Evolutionary conservation across 2,329 filamentous ascomycete genomes (phyloP).

Genomic region (Rugonectria rugulosa): DNA sequence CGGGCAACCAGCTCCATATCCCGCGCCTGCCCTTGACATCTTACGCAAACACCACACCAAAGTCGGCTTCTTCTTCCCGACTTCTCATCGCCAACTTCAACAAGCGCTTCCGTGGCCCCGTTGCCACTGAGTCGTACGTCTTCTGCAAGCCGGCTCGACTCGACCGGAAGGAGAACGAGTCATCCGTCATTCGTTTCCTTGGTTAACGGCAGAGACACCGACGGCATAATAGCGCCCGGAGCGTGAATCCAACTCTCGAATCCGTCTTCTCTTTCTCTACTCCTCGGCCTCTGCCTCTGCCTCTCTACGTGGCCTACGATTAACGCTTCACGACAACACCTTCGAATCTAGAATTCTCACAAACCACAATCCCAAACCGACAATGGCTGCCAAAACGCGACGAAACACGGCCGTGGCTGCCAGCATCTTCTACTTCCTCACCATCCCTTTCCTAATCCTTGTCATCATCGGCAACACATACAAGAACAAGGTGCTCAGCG

Average conservation of each 20-base stretch:
- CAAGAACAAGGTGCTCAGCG: conserved; percentile 65
- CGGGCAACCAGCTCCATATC: too few species aligned
- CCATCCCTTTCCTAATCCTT: conserved; percentile 81
- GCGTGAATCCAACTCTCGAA: neutral
- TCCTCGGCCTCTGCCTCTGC: neutral
- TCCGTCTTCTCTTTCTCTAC: neutral
- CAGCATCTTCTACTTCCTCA: conserved; percentile 74
- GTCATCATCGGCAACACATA: conserved; percentile 79
- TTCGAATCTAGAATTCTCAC: neutral
- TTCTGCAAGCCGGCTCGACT: too few species aligned
- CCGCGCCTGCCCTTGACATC: neutral
- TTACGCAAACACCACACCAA: conserved; percentile 2
- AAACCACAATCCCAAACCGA: neutral
- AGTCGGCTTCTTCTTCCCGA: conserved; percentile 2
- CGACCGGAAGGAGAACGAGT: neutral
- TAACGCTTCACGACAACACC: neutral
- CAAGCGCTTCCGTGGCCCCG: neutral
- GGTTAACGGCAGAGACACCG: neutral
- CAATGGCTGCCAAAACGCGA: conserved; percentile 46
- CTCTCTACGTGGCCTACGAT: too few species aligned
- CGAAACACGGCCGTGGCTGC: conserved; percentile 70
- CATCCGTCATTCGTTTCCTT: neutral
- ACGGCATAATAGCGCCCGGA: neutral
- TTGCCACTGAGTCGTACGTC: too few species aligned
- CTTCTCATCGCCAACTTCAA: neutral